Base-by-base conservation (phyloP, 1,139 yeast genomes). In the Geotrichum europaeum region DNA sequence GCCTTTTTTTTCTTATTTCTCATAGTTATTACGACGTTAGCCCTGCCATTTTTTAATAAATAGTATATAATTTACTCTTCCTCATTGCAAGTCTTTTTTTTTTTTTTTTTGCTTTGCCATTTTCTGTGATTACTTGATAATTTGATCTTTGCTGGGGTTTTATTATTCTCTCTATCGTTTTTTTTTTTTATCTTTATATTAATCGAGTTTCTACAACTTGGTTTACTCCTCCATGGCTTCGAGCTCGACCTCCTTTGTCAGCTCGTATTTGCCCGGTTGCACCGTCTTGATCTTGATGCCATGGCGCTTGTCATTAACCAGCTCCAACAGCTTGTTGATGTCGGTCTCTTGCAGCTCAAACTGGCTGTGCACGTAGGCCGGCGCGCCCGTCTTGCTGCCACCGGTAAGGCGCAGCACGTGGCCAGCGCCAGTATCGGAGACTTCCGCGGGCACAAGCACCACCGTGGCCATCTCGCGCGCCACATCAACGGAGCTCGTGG, bases 311-410 rank as follows among this genome's bases (percentile, higher is more conserved):
- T 68, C 67, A n/a, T 63, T 61, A 15, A 65, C 57, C 65, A 60
- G 61, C 36, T 65, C 64, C 52, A 72, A 62, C 54, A 74, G 64
- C 60, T 65, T 66, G 49, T 60, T 49, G 49, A 72, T 63, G 51
- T 71, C 68, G 1, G 64, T 69, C 52, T 72, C 70, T n/a, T 68
- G 65, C 24, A 77, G 63, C 63, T 74, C 75, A 60, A 69, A 73
- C 57, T 82, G 78, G 36, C 97, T 89, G 72, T 91, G 97, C 57
- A 89, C 87, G 91, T 95, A 92, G 66, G 91, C 84, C 65, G 97
- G 91, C 60, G 83, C 81, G 62, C 84, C 78, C 24, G 85, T 80
- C 67, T 81, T 80, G 53, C 78, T 73, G 56, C 96, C 96, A 55
- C 97, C 97, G 49, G 95, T 84, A 66, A 92, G 80, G 72, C 96